Conservation (phyloP, 345 rosid genomes). For the Melaleuca alternifolia region DNA sequence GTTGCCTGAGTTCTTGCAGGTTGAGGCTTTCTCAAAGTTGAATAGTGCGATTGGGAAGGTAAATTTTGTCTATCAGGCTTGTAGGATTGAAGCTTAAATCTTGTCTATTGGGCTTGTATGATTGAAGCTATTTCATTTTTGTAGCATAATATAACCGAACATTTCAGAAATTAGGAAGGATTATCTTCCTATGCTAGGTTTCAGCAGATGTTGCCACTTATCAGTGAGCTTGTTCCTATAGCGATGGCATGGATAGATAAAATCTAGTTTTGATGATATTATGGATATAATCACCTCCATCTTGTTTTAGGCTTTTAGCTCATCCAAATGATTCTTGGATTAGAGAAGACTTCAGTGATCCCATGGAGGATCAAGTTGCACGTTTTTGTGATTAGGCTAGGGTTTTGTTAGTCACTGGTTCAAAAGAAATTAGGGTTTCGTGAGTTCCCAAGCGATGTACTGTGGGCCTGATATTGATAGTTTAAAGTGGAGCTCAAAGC, state of each 20-base stretch:
- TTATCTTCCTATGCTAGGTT: not conserved
- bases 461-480: not conserved
- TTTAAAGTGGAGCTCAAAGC: not conserved
- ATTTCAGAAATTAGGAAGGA: not conserved
- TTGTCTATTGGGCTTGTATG: not conserved
- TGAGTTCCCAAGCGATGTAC: not conserved
- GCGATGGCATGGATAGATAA: not conserved
- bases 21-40: constrained; percentile 95
- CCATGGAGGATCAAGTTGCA: not conserved
- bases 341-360: not conserved
- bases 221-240: not conserved
- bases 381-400: not conserved
- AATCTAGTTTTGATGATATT: not conserved
- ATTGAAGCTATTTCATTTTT: not conserved
- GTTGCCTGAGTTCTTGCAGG: constrained; percentile 95
- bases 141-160: not conserved
- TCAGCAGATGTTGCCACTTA: not conserved
- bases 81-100: not conserved
- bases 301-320: not conserved
- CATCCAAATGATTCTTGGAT: not conserved
- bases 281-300: not conserved
- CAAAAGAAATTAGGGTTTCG: not conserved
- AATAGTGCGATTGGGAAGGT: constrained; percentile 98
- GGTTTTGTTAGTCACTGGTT: not conserved
- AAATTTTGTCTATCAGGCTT: not conserved